Conservation (phyloP, 2,329 filamentous ascomycete species). For the Ceratocystis eucalypticola region DNA sequence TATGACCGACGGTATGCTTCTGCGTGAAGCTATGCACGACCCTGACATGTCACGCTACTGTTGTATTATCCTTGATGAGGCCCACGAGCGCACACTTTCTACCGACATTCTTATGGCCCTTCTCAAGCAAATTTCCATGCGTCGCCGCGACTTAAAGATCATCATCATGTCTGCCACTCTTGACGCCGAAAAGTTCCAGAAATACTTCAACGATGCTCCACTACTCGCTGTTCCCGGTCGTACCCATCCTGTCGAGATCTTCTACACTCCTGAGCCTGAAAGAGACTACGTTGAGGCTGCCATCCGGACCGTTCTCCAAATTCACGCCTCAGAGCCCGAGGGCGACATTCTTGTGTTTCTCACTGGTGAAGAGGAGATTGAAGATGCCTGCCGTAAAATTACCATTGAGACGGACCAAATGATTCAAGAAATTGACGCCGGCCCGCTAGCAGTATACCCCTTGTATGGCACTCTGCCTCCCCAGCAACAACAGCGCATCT, state of each 20-base stretch:
- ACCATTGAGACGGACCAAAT: slow-evolving; percentile 82
- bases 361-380: slow-evolving; percentile 96
- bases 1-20: slow-evolving; percentile 99
- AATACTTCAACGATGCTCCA: slow-evolving; percentile 90
- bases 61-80: slow-evolving; percentile 96
- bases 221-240: slow-evolving; percentile 86
- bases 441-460: slow-evolving; percentile 79
- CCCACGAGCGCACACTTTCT: slow-evolving; percentile 91
- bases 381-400: slow-evolving; percentile 90
- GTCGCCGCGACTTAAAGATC: slow-evolving; percentile 84
- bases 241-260: slow-evolving; percentile 94
- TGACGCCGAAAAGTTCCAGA: slow-evolving; percentile 95
- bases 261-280: slow-evolving; percentile 93
- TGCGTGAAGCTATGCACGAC: slow-evolving; percentile 93
- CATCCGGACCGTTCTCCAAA: slow-evolving; percentile 87
- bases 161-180: slow-evolving; percentile 98
- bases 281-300: slow-evolving; percentile 94
- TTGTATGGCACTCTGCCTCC: slow-evolving; percentile 90
- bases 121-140: slow-evolving; percentile 73
- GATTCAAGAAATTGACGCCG: slow-evolving; percentile 77
- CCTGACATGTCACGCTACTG: slow-evolving; percentile 83
- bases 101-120: slow-evolving; percentile 97
- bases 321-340: slow-evolving; percentile 82
- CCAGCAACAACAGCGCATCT: slow-evolving; percentile 86
- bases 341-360: slow-evolving; percentile 90